phyloP scores from a whole-genome alignment of 495 filamentous ascomycete species.

The Cudoniella acicularis region DNA sequence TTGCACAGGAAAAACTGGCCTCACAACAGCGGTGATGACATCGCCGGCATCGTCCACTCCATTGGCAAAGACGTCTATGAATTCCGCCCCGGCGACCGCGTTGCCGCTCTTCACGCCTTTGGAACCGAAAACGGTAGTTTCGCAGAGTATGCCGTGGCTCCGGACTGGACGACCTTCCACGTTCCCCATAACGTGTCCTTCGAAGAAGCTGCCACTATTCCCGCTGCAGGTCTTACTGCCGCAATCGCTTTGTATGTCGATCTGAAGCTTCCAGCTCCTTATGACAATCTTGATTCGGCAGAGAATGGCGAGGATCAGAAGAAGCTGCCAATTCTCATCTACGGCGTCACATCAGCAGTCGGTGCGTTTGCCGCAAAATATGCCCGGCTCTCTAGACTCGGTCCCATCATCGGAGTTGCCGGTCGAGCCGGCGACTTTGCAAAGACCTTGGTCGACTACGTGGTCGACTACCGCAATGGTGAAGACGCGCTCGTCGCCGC shows the following conservation, averaged over 20 bases:
- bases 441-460: constrained; percentile 53
- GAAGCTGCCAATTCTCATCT: constrained; percentile 55
- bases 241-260: constrained; percentile 50
- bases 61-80: constrained; percentile 42
- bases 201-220: constrained; percentile 70
- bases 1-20: background rate
- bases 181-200: constrained; percentile 58
- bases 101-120: constrained; percentile 67
- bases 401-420: constrained; percentile 69
- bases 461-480: constrained; percentile 68
- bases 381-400: constrained; percentile 58
- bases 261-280: constrained; percentile 60
- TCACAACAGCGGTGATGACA: constrained; percentile 66
- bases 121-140: constrained; percentile 52
- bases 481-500: constrained; percentile 44
- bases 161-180: constrained; percentile 62
- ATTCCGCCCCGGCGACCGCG: constrained; percentile 53
- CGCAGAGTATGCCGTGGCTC: constrained; percentile 66
- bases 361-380: constrained; percentile 67
- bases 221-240: constrained; percentile 68
- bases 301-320: constrained; percentile 15
- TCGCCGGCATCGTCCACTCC: constrained; percentile 62
- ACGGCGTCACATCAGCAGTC: constrained; percentile 63
- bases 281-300: constrained; percentile 33
- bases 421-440: constrained; percentile 56